A percentile compares a stretch with the other conserved stretches of the same genome.
Conservation (phyloP, 2,329 filamentous ascomycete genomes). For the Herpomyces periplanetae region DNA sequence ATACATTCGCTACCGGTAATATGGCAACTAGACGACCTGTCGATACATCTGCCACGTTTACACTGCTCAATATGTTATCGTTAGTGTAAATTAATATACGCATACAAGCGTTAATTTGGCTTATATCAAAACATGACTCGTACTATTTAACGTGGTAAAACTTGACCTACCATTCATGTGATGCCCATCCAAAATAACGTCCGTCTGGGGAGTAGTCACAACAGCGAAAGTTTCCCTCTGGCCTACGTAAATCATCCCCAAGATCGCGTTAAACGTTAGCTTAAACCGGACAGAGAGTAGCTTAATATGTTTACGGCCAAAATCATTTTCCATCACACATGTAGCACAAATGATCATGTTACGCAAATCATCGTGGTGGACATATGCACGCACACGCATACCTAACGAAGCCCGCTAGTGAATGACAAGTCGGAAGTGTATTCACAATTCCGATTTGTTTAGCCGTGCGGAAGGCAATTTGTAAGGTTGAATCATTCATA, state of each 20-base stretch:
- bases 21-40: constrained; percentile 30
- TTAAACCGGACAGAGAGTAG: constrained; percentile 1
- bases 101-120: constrained; percentile 1
- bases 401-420: constrained; percentile 34
- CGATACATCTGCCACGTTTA: constrained; percentile 47
- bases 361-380: constrained; percentile 1
- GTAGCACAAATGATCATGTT: constrained; percentile 3
- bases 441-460: constrained; percentile 85
- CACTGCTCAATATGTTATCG: constrained; percentile 12
- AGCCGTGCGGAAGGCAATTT: constrained; percentile 75
- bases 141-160: not conserved
- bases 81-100: constrained; percentile 2
- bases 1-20: constrained; percentile 44
- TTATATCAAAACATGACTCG: constrained; percentile 2
- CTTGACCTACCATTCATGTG: constrained; percentile 21
- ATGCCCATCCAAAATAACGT: constrained; percentile 80
- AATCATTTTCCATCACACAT: not conserved
- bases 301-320: not conserved
- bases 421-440: constrained; percentile 51
- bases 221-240: constrained; percentile 75
- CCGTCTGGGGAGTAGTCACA: constrained; percentile 83
- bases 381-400: constrained; percentile 6
- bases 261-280: constrained; percentile 1
- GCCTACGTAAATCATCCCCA: constrained; percentile 13
- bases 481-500: no score